Percentiles rank a stretch among this genome's conserved stretches.
phyloP scores from a whole-genome alignment of 768 basidiomycete species.

The Omphalotus guepiniiformis region DNA sequence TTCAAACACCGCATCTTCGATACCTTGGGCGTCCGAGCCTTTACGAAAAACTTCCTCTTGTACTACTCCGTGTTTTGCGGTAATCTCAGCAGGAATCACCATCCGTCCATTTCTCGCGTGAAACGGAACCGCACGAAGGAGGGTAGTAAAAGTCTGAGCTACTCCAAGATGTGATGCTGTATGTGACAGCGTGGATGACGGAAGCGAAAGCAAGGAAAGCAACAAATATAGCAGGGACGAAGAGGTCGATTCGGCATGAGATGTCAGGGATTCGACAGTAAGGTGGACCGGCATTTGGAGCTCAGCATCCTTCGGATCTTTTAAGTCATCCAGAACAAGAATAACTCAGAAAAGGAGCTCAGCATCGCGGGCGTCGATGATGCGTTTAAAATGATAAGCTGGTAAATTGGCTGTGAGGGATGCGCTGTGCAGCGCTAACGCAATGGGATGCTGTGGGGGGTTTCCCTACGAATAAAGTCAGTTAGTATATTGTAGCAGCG shows the following conservation, averaged over 20 bases:
- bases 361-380: constrained; percentile 86
- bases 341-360: constrained; percentile 21
- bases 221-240: constrained; percentile 75
- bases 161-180: constrained; percentile 80
- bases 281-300: constrained; percentile 60
- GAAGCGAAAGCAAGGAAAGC: constrained; percentile 58
- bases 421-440: constrained; percentile 62
- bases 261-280: constrained; percentile 61
- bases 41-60: constrained; percentile 76
- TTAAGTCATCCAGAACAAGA: constrained; percentile 17
- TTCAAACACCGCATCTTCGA: constrained; percentile 79
- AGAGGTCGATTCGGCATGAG: constrained; percentile 77
- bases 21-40: constrained; percentile 49
- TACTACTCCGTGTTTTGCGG: constrained; percentile 68
- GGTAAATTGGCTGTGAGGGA: constrained; percentile 30
- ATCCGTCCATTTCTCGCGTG: constrained; percentile 69
- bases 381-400: constrained; percentile 75
- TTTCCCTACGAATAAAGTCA: constrained; percentile 45
- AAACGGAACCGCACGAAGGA: constrained; percentile 74
- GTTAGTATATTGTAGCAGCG: constrained; percentile 10
- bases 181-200: constrained; percentile 57
- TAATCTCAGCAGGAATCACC: constrained; percentile 79
- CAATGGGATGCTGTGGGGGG: constrained; percentile 79
- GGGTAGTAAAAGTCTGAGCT: constrained; percentile 65
- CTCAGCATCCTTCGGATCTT: constrained; percentile 52